Conservation (phyloP, 805 yeast species). For the Torulaspora maleeae region DNA sequence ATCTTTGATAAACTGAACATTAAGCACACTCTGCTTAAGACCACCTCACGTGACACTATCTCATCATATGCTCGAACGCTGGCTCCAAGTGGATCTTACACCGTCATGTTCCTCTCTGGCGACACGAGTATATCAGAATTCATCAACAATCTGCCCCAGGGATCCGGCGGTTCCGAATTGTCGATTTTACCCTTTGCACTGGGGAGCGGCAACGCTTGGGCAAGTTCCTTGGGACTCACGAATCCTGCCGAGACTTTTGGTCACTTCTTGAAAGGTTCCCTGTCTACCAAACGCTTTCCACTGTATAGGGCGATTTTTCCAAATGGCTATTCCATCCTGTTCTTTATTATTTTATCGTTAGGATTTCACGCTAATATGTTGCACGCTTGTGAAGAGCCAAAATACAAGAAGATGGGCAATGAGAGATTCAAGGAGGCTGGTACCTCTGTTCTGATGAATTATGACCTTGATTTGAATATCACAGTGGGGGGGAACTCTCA, state of each 20-base stretch:
- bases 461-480: slow-evolving; percentile 24
- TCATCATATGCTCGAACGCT: slow-evolving; percentile 38
- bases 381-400: slow-evolving; percentile 70
- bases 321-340: slow-evolving; percentile 22
- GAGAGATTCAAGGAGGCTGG: slow-evolving; percentile 73
- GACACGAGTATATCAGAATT: slow-evolving; percentile 83
- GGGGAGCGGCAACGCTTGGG: slow-evolving; percentile 85
- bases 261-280: slow-evolving; percentile 30
- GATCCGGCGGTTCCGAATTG: slow-evolving; percentile 7
- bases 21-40: slow-evolving; percentile 40
- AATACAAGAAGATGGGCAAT: slow-evolving; percentile 57
- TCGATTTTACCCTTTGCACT: slow-evolving; percentile 49
- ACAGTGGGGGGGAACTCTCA: slow-evolving; percentile 6
- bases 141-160: slow-evolving; percentile 44
- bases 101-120: slow-evolving; percentile 69
- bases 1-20: slow-evolving; percentile 40
- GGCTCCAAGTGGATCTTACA: slow-evolving; percentile 25
- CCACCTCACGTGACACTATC: slow-evolving; percentile 41
- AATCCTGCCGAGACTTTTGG: slow-evolving; percentile 37
- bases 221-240: slow-evolving; percentile 50
- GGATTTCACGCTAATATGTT: slow-evolving; percentile 83
- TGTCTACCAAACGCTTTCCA: slow-evolving; percentile 27
- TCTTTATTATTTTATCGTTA: slow-evolving; percentile 73
- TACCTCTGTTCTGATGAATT: slow-evolving; percentile 42
- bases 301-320: slow-evolving; percentile 35